Conservation (phyloP, 2,329 filamentous ascomycete species). For the Trichoderma citrinoviride region DNA sequence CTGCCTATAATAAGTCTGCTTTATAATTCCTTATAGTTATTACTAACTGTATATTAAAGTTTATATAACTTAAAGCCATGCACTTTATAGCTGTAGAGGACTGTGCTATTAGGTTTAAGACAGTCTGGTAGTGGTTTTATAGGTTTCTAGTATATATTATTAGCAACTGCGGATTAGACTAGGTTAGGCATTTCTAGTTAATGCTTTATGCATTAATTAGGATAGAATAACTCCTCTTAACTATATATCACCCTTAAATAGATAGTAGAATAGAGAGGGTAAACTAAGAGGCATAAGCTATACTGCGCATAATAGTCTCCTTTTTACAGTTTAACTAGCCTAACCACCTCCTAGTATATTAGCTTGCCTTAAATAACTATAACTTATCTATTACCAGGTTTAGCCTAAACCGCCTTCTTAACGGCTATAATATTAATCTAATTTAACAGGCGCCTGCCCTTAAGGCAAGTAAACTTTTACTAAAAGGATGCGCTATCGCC, state of each 20-base stretch:
- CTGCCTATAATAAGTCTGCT: background rate
- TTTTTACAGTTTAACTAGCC: too few relatives aligned
- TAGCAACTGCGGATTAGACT: background rate
- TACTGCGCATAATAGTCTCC: too few relatives aligned
- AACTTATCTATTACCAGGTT: too few relatives aligned
- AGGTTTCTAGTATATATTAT: background rate
- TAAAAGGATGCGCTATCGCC: too few relatives aligned
- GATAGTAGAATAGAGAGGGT: background rate
- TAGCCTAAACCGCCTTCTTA: too few relatives aligned
- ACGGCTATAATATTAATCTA: too few relatives aligned
- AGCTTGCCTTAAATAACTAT: too few relatives aligned
- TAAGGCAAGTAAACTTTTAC: too few relatives aligned
- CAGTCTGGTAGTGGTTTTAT: background rate
- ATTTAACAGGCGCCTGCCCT: too few relatives aligned
- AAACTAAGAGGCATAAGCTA: background rate
- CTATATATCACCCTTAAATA: background rate
- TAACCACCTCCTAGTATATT: too few relatives aligned
- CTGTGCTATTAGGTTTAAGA: background rate
- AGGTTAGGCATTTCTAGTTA: background rate
- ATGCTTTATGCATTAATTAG: background rate
- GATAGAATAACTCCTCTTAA: background rate
- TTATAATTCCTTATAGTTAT: background rate
- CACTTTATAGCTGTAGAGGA: background rate
- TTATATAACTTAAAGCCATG: background rate
- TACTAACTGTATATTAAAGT: background rate